phyloP scores from a whole-genome alignment of 83 land plant genomes.

The Picea abies region DNA sequence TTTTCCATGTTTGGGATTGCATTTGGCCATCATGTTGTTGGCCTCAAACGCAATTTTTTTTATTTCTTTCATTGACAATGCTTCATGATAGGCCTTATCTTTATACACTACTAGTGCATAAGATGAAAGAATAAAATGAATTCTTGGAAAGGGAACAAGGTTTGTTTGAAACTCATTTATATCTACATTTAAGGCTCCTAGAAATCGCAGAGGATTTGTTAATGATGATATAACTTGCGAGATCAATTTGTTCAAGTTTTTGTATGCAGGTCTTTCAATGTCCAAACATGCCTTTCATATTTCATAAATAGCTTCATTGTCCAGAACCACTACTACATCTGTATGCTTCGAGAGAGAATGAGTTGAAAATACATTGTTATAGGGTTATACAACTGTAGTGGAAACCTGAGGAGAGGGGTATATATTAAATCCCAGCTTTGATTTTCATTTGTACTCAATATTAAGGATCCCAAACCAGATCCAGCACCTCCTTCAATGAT shows the following conservation, averaged over 20 bases:
- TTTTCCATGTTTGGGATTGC: slow-evolving; percentile 37
- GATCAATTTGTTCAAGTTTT: slow-evolving; percentile 28
- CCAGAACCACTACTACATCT: slow-evolving; percentile 34
- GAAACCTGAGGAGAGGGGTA: slow-evolving; percentile 54
- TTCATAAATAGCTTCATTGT: slow-evolving; percentile 49
- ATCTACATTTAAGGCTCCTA: slow-evolving; percentile 47
- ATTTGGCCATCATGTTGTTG: slow-evolving; percentile 43
- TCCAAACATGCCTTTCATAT: slow-evolving; percentile 41
- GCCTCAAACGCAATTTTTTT: slow-evolving; percentile 40
- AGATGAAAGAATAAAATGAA: slow-evolving; percentile 52
- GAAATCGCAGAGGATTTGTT: slow-evolving; percentile 33
- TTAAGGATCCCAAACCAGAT: slow-evolving; percentile 41
- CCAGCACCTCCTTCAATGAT: slow-evolving; percentile 30
- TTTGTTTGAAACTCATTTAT: slow-evolving; percentile 39
- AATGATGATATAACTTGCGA: slow-evolving; percentile 38
- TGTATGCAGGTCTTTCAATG: slow-evolving; percentile 35
- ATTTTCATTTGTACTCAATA: slow-evolving; percentile 16
- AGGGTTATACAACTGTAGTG: slow-evolving; percentile 20
- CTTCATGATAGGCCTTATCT: slow-evolving; percentile 32
- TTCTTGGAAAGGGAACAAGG: slow-evolving; percentile 45
- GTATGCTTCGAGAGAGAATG: slow-evolving; percentile 35
- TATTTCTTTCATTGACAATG: slow-evolving; percentile 30
- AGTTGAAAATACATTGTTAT: slow-evolving; percentile 38
- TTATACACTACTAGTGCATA: slow-evolving; percentile 33
- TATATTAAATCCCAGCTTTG: slow-evolving; percentile 35